phyloP scores from a whole-genome alignment of 2,329 filamentous ascomycete species.

The Exophiala calicioides region DNA sequence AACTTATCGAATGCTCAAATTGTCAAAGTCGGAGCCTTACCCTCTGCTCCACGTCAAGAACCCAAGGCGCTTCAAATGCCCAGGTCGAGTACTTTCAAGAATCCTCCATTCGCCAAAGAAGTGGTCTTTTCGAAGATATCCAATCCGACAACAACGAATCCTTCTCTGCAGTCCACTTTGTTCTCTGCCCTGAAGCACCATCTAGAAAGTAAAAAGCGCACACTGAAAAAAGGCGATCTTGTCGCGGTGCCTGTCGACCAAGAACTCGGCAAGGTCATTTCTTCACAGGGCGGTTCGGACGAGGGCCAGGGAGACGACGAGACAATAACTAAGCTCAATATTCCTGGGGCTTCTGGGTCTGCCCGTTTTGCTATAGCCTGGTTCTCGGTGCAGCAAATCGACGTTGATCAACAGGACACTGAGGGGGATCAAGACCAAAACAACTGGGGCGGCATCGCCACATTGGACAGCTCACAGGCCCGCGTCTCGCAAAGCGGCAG shows the following conservation, averaged over 20 bases:
- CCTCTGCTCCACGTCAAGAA: slow-evolving; percentile 30
- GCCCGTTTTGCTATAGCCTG: slow-evolving; percentile 59
- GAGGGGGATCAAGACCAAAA: slow-evolving; percentile 56
- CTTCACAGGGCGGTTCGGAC: slow-evolving; percentile 62
- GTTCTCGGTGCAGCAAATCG: slow-evolving; percentile 68
- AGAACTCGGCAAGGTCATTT: slow-evolving; percentile 76
- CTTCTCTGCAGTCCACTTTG: slow-evolving; percentile 79
- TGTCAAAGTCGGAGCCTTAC: slow-evolving; percentile 70
- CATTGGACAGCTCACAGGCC: slow-evolving; percentile 82
- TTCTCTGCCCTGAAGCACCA: slow-evolving; percentile 84
- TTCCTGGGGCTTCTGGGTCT: slow-evolving; percentile 17
- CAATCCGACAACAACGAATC: slow-evolving; percentile 83
- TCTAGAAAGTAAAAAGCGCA: slow-evolving; percentile 78
- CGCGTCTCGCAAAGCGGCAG: slow-evolving; percentile 91
- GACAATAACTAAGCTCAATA: slow-evolving; percentile 47
- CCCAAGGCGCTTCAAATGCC: slow-evolving; percentile 17
- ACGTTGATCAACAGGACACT: slow-evolving; percentile 40
- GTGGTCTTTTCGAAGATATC: slow-evolving; percentile 86
- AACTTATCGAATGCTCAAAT: slow-evolving; percentile 81
- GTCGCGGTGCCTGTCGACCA: slow-evolving; percentile 89
- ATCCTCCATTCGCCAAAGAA: slow-evolving; percentile 67
- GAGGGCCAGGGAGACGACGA: slow-evolving; percentile 73
- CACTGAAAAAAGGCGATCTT: slow-evolving; percentile 83
- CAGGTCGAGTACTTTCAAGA: slow-evolving; percentile 36
- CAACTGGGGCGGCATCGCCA: slow-evolving; percentile 83